Base-by-base conservation (phyloP, 768 basidiomycete species). In the Phlebiopsis flavidoalba region DNA sequence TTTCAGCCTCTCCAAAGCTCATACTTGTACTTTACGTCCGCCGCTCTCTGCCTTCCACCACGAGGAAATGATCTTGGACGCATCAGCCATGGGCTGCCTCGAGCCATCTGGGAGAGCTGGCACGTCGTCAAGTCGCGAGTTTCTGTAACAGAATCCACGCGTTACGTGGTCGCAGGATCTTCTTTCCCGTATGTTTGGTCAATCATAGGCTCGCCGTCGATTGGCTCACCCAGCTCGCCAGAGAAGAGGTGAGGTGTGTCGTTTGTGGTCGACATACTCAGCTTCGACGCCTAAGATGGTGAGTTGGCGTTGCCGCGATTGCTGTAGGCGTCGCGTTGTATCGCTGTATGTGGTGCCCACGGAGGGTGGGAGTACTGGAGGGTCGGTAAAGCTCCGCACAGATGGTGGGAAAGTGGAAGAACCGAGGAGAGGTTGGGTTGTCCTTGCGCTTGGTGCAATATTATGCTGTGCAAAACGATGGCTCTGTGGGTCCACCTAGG, bases 81-180 rank as follows among this genome's bases (percentile, higher is more conserved):
- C 60, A 33, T 59, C 54, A 15, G 54, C 53, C 64, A 65, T 62
- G 37, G 48, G 53, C 49, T 36, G 49, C 1, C 33, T 35, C 21
- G 57, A 60, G 46, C 64, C 61, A 22, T 62, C 50, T 5, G 58
- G 50, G 22, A 58, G 46, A 1, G 24, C 12, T 26, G 52, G 50
- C 14, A 60, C 57, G 26, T 62, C 48, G 5, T 60, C 58, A 1
- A 60, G 49, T 31, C 59, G 54, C 40, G 54, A 40, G 22, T 53
- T 62, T 1, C 64, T 46, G 45, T 60, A 65, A n/a, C 15, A 65
- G 40, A 36, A 65, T 62, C 48, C 58, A 65, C 53, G 60, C 61
- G 61, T 62, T 62, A 7, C 61, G 56, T 17, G 61, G 61, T 7
- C 61, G 50, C 7, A 54, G 51, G 24, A 62, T 62, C 57, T 62